Percentiles rank a stretch among this genome's conserved stretches.
Evolutionary conservation across 2,329 filamentous ascomycete genomes (phyloP).

Genomic region (Cladosporium cucumerinum): DNA sequence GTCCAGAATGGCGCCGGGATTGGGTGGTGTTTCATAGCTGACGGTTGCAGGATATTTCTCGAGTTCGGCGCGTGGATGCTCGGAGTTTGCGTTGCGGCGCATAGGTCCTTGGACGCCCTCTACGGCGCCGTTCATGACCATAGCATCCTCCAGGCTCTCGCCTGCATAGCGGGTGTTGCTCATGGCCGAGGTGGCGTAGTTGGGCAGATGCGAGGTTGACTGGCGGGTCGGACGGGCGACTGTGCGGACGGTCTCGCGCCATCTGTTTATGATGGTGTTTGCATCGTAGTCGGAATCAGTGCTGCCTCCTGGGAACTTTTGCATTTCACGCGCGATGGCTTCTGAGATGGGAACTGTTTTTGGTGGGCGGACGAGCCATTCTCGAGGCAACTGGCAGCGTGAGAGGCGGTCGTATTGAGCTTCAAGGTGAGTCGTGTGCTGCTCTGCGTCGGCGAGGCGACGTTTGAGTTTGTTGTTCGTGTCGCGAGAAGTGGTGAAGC

Average conservation of each 20-base stretch:
- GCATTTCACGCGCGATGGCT: constrained; percentile 33
- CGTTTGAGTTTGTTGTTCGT: constrained; percentile 36
- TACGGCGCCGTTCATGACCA: constrained; percentile 30
- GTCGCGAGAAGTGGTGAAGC: constrained; percentile 42
- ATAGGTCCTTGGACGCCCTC: constrained; percentile 28
- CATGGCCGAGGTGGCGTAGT: constrained; percentile 13
- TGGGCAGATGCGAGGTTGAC: not conserved
- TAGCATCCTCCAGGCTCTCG: constrained; percentile 17
- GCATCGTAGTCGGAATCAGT: constrained; percentile 27
- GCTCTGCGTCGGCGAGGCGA: constrained; percentile 39
- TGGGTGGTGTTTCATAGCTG: constrained; percentile 30
- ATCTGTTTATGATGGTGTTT: constrained; percentile 29
- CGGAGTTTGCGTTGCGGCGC: constrained; percentile 16
- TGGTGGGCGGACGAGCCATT: constrained; percentile 32
- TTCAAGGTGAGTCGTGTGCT: constrained; percentile 43
- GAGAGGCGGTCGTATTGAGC: constrained; percentile 34
- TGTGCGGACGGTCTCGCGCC: constrained; percentile 27
- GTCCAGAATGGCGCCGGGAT: constrained; percentile 27
- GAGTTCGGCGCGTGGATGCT: not conserved
- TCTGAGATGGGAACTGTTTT: constrained; percentile 37
- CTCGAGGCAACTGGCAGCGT: constrained; percentile 34
- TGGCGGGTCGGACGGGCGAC: constrained; percentile 22
- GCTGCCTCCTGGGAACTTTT: constrained; percentile 16
- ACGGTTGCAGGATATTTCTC: constrained; percentile 10
- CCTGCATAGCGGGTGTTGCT: not conserved